A percentile compares a stretch with the other conserved stretches of the same genome.
These are phyloP conservation scores for Rhizopogon salebrosus DNA, from an alignment of 768 basidiomycete genomes.

Conservation along the genomic window DNA sequence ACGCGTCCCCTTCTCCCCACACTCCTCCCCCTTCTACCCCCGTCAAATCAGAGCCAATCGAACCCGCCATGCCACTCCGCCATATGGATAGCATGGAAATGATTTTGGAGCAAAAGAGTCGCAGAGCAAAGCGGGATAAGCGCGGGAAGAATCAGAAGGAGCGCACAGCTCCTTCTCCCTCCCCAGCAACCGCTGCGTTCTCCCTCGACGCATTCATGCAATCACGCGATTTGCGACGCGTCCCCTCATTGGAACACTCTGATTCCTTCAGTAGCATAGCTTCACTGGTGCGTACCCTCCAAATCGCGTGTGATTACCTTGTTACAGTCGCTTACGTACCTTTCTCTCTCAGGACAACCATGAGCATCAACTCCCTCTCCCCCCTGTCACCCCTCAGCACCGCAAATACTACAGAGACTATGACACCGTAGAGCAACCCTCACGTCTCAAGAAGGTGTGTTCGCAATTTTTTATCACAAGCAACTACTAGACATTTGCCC, in stretches of 20 bases:
- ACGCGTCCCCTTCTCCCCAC: conserved; percentile 33
- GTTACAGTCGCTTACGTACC: conserved; percentile 11
- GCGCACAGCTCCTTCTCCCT: conserved; percentile 47
- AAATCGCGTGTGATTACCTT: conserved; percentile 19
- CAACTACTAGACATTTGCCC: conserved; percentile 2
- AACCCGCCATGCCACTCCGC: conserved; percentile 43
- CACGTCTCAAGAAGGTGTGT: conserved; percentile 26
- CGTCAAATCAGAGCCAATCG: conserved; percentile 57
- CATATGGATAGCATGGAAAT: conserved; percentile 73
- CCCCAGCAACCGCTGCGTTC: conserved; percentile 40
- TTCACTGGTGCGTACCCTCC: conserved; percentile 35
- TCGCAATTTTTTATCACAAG: not conserved
- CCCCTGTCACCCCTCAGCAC: conserved; percentile 54
- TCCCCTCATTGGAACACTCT: conserved; percentile 25
- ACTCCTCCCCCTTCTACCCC: conserved; percentile 51
- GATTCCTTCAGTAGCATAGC: conserved; percentile 24
- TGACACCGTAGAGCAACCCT: conserved; percentile 25
- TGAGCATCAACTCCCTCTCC: conserved; percentile 21
- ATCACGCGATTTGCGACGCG: conserved; percentile 51
- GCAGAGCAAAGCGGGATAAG: conserved; percentile 50
- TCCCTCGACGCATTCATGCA: conserved; percentile 47
- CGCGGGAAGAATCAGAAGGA: conserved; percentile 41
- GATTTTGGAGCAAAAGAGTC: conserved; percentile 66
- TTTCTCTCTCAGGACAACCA: conserved; percentile 20
- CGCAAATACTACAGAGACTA: conserved; percentile 54